A percentile compares a stretch with the other conserved stretches of the same genome.
Conservation (phyloP, 768 basidiomycete species). For the Collybiopsis confluens region DNA sequence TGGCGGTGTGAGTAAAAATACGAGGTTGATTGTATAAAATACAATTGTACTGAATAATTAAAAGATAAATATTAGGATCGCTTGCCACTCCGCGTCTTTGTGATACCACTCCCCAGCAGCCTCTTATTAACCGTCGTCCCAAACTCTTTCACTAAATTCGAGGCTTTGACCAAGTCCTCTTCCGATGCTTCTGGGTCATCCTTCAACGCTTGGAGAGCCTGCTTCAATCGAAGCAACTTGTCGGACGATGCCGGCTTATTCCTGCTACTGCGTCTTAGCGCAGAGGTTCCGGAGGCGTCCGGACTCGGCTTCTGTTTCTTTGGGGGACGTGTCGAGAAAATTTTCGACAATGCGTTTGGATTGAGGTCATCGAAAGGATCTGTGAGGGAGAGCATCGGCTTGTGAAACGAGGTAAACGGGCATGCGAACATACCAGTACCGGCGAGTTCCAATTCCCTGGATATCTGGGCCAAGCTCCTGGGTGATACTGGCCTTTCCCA, state of each 20-base stretch:
- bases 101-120: not conserved
- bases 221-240: conserved; percentile 39
- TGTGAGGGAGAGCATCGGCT: not conserved
- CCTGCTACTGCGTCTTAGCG: conserved; percentile 9
- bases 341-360: not conserved
- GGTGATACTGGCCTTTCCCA: conserved; percentile 25
- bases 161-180: conserved; percentile 44
- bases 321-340: not conserved
- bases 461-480: conserved; percentile 8
- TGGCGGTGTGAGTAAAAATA: too few species aligned
- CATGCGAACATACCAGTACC: too few species aligned
- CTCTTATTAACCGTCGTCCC: conserved; percentile 17
- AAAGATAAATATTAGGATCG: too few species aligned
- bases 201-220: conserved; percentile 38
- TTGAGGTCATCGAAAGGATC: not conserved
- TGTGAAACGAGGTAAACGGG: not conserved
- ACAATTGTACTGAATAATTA: too few species aligned
- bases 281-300: not conserved
- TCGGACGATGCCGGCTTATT: conserved; percentile 36
- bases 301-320: not conserved
- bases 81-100: too few species aligned
- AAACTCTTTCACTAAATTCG: conserved; percentile 41
- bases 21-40: too few species aligned
- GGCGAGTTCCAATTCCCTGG: conserved; percentile 4
- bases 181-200: conserved; percentile 46